These are phyloP conservation scores for Corchorus olitorius DNA, from an alignment of 345 rosid species.

Conservation along the genomic window DNA sequence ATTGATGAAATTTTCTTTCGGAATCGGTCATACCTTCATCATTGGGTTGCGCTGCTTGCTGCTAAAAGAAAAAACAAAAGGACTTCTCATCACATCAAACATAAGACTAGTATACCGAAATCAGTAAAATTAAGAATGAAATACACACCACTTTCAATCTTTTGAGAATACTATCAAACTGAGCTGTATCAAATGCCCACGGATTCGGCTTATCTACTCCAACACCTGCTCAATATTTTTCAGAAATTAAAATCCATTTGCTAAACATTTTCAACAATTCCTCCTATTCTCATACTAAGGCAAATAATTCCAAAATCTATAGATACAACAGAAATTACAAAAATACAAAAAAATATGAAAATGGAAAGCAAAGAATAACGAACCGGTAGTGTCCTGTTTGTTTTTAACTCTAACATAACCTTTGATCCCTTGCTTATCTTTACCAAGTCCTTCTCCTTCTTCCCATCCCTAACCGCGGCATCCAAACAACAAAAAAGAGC, in stretches of 20 bases:
- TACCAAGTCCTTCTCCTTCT: conserved; percentile 99
- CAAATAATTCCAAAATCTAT: neutral
- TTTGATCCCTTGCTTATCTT: conserved; percentile 97
- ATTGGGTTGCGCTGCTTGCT: conserved; percentile 64
- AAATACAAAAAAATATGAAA: neutral
- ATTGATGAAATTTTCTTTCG: neutral
- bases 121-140: neutral
- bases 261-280: neutral
- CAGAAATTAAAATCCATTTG: neutral
- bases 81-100: neutral
- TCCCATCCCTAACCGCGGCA: conserved; percentile 78
- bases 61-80: conserved; percentile 24
- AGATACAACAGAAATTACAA: neutral
- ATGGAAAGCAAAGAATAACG: conserved; percentile 19
- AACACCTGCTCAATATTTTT: conserved; percentile 54
- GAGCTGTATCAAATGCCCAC: conserved; percentile 97
- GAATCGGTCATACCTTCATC: conserved; percentile 53
- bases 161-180: conserved; percentile 89
- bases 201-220: conserved; percentile 87
- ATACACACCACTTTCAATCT: conserved; percentile 87
- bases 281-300: neutral
- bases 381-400: conserved; percentile 86
- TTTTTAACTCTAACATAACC: conserved; percentile 83
- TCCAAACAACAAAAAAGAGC: conserved; percentile 18
- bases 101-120: neutral